A percentile compares a stretch with the other conserved stretches of the same genome.
These are phyloP conservation scores for Penicillium odoratum DNA, from an alignment of 495 filamentous ascomycete species.

Conservation along the genomic window DNA sequence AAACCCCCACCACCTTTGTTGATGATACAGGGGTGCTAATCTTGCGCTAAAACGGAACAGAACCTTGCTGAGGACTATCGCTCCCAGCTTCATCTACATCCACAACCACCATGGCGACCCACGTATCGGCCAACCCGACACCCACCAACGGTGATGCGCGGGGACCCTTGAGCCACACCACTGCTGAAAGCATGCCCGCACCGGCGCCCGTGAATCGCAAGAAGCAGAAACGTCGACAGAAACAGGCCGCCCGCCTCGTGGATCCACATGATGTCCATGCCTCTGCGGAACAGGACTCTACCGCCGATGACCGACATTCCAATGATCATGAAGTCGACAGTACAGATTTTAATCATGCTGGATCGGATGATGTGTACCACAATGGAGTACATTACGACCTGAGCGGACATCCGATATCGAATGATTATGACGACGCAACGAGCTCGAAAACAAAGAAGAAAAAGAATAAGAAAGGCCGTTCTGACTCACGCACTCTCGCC, in stretches of 20 bases:
- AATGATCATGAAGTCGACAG: conserved; percentile 36
- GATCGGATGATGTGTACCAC: conserved; percentile 19
- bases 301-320: conserved; percentile 24
- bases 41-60: conserved; percentile 14
- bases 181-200: conserved; percentile 29
- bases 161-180: conserved; percentile 29
- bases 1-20: background rate
- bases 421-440: conserved; percentile 19
- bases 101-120: conserved; percentile 35
- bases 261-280: conserved; percentile 35
- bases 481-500: conserved; percentile 35
- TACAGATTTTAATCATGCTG: conserved; percentile 19
- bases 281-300: conserved; percentile 22
- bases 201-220: conserved; percentile 72
- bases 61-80: conserved; percentile 21
- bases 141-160: conserved; percentile 38
- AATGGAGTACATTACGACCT: conserved; percentile 18
- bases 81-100: conserved; percentile 17
- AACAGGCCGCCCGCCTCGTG: conserved; percentile 70
- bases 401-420: conserved; percentile 7
- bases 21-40: conserved; percentile 5
- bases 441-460: conserved; percentile 48
- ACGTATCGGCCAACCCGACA: conserved; percentile 32
- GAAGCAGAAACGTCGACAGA: conserved; percentile 84
- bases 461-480: conserved; percentile 41